phyloP scores from a whole-genome alignment of 148 eudicot genomes.

The Heliamphora exappendiculata region DNA sequence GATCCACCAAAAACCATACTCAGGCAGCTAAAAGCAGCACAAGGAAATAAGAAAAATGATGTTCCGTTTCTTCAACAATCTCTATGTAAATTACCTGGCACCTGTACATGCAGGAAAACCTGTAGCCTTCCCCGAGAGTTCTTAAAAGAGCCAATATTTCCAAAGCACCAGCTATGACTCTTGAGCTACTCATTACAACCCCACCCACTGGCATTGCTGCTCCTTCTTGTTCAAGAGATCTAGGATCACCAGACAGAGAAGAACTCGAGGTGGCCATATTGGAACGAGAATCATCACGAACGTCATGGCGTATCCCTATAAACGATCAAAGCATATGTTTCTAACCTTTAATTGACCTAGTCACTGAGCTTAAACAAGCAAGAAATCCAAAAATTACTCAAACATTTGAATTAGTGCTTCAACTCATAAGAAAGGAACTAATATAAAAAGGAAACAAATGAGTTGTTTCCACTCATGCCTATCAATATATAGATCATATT shows the following conservation, averaged over 20 bases:
- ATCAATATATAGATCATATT: background rate
- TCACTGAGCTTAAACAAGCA: background rate
- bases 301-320: conserved; percentile 53
- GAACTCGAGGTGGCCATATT: conserved; percentile 38
- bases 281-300: conserved; percentile 53
- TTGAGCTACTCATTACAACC: conserved; percentile 42
- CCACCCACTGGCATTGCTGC: conserved; percentile 28
- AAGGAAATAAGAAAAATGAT: conserved; percentile 8
- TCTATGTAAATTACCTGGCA: conserved; percentile 66
- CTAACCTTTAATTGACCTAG: conserved; percentile 1
- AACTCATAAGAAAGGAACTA: no score
- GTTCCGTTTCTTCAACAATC: background rate
- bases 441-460: background rate
- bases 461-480: background rate
- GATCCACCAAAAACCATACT: conserved; percentile 20
- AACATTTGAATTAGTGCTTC: background rate
- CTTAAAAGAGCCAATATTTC: conserved; percentile 66
- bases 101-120: conserved; percentile 75
- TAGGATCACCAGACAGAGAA: conserved; percentile 48
- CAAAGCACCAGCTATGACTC: conserved; percentile 50
- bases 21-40: conserved; percentile 13
- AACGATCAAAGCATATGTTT: conserved; percentile 8
- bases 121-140: conserved; percentile 82
- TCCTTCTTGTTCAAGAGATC: conserved; percentile 57
- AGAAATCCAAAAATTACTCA: background rate